phyloP scores from a whole-genome alignment of 1,284 basidiomycete genomes.

The Termitomyces sp. region DNA sequence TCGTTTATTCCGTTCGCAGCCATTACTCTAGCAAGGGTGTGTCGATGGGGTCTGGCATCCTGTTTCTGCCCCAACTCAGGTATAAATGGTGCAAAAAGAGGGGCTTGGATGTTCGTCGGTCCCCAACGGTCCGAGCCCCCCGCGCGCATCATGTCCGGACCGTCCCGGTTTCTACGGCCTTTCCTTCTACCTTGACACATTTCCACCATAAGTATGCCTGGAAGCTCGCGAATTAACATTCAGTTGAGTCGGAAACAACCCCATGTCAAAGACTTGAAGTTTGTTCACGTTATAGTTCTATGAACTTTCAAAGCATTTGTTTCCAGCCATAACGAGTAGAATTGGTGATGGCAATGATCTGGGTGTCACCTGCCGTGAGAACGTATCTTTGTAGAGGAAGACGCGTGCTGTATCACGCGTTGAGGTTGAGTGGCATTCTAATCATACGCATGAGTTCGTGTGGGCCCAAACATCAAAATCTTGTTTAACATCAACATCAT shows the following conservation, averaged over 20 bases:
- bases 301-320: not conserved
- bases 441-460: not conserved
- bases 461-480: not conserved
- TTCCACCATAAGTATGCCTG: not conserved
- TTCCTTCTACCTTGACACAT: slow-evolving; percentile 11
- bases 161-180: slow-evolving; percentile 17
- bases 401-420: slow-evolving; percentile 4
- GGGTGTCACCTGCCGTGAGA: not conserved
- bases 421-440: not conserved
- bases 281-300: not conserved
- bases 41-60: slow-evolving; percentile 13
- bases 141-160: slow-evolving; percentile 24
- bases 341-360: not conserved
- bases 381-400: not conserved
- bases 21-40: slow-evolving; percentile 26
- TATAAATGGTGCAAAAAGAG: slow-evolving; percentile 19
- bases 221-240: not conserved
- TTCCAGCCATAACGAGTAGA: not conserved
- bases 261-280: not conserved
- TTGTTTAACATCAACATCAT: not conserved
- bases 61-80: slow-evolving; percentile 12
- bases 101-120: slow-evolving; percentile 19
- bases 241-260: not conserved
- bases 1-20: slow-evolving; percentile 34
- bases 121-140: slow-evolving; percentile 28